A percentile compares a stretch with the other conserved stretches of the same genome.
These are phyloP conservation scores for Aspergillus bridgeri DNA, from an alignment of 495 filamentous ascomycete genomes.

Conservation along the genomic window DNA sequence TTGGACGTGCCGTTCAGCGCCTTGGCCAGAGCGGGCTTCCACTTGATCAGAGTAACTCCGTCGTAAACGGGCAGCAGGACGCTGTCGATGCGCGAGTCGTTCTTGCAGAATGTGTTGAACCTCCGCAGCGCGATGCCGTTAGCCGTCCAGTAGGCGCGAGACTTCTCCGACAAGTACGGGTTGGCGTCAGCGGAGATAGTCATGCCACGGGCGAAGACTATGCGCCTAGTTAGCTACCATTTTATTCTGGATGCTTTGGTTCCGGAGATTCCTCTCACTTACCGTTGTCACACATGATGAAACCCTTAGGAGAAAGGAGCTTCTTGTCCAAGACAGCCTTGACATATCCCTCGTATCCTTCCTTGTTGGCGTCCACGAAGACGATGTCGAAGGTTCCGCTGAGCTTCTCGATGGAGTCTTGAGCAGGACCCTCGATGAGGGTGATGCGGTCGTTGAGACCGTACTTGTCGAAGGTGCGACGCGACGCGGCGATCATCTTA, in stretches of 20 bases:
- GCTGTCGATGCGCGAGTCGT: neutral
- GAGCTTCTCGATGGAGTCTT: slow-evolving; percentile 1
- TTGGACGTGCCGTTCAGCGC: neutral
- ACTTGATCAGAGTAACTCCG: slow-evolving; percentile 5
- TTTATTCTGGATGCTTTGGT: no score
- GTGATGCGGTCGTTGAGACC: slow-evolving; percentile 1
- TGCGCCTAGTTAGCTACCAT: no score
- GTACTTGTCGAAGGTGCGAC: slow-evolving; percentile 2
- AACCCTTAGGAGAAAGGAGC: neutral
- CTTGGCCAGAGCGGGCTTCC: neutral
- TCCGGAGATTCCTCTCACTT: no score
- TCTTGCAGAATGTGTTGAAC: slow-evolving; percentile 1
- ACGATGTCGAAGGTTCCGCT: slow-evolving; percentile 1
- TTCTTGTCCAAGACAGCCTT: slow-evolving; percentile 1
- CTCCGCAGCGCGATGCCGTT: neutral
- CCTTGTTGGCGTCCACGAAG: slow-evolving; percentile 3
- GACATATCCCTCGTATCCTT: slow-evolving; percentile 1
- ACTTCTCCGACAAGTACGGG: neutral
- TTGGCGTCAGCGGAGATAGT: neutral
- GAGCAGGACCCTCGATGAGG: slow-evolving; percentile 1
- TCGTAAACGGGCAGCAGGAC: slow-evolving; percentile 2
- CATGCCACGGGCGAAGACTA: slow-evolving; percentile 3
- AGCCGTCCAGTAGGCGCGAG: neutral
- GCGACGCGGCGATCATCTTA: neutral
- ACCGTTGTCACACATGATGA: slow-evolving; percentile 3